Percentiles rank a stretch among this genome's conserved stretches.
These are phyloP conservation scores for Bromus sterilis DNA, from an alignment of 176 grass and related monocot genomes.

Conservation along the genomic window DNA sequence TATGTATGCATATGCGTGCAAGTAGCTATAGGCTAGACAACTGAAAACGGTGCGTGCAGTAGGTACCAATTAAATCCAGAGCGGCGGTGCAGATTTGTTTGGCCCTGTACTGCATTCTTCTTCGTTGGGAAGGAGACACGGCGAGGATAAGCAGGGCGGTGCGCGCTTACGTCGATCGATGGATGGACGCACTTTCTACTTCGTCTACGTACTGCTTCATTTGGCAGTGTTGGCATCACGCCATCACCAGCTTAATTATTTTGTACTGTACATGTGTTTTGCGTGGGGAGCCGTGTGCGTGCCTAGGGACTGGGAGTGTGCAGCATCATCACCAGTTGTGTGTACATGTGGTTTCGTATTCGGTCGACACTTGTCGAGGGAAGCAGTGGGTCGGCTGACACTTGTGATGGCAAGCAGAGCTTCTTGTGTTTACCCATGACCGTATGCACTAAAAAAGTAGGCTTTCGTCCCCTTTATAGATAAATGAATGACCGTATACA, in stretches of 20 bases:
- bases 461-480: too few species aligned
- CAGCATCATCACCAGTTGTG: neutral
- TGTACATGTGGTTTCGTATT: neutral
- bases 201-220: neutral
- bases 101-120: too few species aligned
- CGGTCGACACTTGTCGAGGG: neutral
- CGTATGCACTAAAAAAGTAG: too few species aligned
- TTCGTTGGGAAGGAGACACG: neutral
- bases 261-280: neutral
- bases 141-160: neutral
- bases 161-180: neutral
- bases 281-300: neutral
- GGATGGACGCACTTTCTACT: neutral
- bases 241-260: neutral
- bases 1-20: too few species aligned
- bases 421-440: too few species aligned
- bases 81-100: neutral
- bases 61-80: too few species aligned
- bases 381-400: neutral
- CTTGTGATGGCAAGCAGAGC: neutral
- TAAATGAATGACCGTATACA: too few species aligned
- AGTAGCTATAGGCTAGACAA: too few species aligned
- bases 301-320: neutral
- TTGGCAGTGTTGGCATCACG: neutral
- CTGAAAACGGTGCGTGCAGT: too few species aligned